These are phyloP conservation scores for Cenchrus americanus DNA, from an alignment of 176 grass and related monocot species.

Conservation along the genomic window DNA sequence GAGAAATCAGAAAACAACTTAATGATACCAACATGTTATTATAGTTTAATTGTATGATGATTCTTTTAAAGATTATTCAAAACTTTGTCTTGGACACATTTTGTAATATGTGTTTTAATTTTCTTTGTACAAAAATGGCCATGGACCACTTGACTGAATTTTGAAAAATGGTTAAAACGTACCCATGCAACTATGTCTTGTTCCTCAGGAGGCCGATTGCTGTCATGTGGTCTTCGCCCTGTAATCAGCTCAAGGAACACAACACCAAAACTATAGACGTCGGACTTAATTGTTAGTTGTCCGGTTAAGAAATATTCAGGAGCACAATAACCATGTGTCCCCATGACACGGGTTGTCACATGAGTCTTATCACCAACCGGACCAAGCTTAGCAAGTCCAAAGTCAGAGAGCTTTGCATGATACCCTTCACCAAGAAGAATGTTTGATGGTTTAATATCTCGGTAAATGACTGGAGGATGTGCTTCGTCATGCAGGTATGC, in stretches of 20 bases:
- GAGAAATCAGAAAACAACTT: background rate
- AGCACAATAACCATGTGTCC: conserved; percentile 83
- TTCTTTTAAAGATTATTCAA: conserved; percentile 13
- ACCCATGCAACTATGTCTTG: conserved; percentile 77
- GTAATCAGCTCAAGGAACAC: conserved; percentile 81
- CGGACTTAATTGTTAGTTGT: conserved; percentile 72
- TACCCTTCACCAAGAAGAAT: conserved; percentile 76
- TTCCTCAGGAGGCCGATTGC: conserved; percentile 54
- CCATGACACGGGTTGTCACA: conserved; percentile 87
- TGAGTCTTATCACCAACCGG: conserved; percentile 81
- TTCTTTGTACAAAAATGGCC: conserved; percentile 20
- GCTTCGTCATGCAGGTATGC: conserved; percentile 74
- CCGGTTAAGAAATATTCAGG: conserved; percentile 79
- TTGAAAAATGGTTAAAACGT: conserved; percentile 42
- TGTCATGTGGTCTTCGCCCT: conserved; percentile 70
- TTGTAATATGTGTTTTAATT: background rate
- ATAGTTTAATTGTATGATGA: conserved; percentile 8
- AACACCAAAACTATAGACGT: conserved; percentile 90
- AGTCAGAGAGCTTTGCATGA: conserved; percentile 78
- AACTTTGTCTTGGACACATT: background rate
- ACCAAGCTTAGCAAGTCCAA: conserved; percentile 85
- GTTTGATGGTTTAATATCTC: conserved; percentile 88
- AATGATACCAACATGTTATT: background rate
- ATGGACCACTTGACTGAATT: conserved; percentile 29
- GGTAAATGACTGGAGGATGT: conserved; percentile 72